phyloP scores from a whole-genome alignment of 2,329 filamentous ascomycete species.

The Apiospora malaysiana region DNA sequence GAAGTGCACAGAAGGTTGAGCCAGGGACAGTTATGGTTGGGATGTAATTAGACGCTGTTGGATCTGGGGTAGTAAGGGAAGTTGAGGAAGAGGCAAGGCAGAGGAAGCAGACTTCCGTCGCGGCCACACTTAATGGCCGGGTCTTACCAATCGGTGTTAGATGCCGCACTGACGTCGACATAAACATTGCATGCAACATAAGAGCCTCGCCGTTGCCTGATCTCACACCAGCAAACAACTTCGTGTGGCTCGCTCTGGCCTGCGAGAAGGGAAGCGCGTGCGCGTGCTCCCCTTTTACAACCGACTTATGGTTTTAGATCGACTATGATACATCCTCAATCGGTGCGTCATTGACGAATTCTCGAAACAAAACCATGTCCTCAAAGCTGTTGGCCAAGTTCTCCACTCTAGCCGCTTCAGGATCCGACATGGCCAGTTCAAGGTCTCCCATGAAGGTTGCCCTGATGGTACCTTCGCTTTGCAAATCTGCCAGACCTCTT shows the following conservation, averaged over 20 bases:
- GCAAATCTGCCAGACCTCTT: conserved; percentile 28
- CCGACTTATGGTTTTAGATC: neutral
- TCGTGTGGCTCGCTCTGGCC: neutral
- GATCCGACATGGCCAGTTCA: conserved; percentile 42
- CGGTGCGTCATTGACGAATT: conserved; percentile 31
- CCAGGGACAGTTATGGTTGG: neutral
- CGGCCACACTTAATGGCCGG: neutral
- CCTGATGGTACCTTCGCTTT: conserved; percentile 36
- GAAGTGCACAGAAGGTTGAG: neutral
- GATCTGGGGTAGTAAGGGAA: neutral
- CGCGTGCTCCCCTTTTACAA: neutral
- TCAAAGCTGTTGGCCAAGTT: conserved; percentile 42
- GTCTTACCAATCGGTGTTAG: neutral
- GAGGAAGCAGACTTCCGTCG: conserved; percentile 15
- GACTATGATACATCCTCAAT: conserved; percentile 1
- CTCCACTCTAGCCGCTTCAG: conserved; percentile 42
- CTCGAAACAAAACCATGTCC: conserved; percentile 41
- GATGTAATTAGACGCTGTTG: neutral
- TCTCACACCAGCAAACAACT: neutral
- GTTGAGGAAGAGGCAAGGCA: neutral
- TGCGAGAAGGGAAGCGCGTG: neutral
- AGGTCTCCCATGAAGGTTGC: conserved; percentile 46
- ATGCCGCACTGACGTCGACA: neutral
- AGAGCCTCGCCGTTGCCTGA: neutral
- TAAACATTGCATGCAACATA: neutral